Evolutionary conservation across 805 yeast genomes (phyloP), one percentile per base, ranked within the genome.

Genomic region (Yarrowia deformans): DNA sequence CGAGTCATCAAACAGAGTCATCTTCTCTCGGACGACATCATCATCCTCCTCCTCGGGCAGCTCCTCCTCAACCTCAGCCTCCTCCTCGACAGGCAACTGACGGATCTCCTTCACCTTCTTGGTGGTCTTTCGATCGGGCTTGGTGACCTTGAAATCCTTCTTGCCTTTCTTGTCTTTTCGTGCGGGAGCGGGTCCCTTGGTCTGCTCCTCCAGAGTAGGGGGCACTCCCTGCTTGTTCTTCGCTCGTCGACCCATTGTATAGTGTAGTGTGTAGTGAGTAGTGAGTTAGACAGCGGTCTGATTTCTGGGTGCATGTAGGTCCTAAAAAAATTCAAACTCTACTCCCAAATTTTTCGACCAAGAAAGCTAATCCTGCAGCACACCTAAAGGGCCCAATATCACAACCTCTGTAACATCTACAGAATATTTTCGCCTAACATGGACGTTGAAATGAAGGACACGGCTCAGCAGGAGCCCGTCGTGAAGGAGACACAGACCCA

Each of bases 201-300:
- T 78, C 35, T 77, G 77, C 18, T 75, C 97, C 55, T 94, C 98
- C 71, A 88, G 82, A 7, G 93, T 77, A 43, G 97, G 97, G 73
- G 98, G 98, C 70, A 85, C 90, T 56, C 92, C 95, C 81, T 94
- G 98, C 84, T 91, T 94, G 75, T 91, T 90, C 80, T 90, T 92
- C 70, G 91, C 91, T 83, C 91, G 89, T 86, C 97, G 90, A 79
- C 98, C 98, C 97, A 93, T 91, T 56, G 37, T 37, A 8, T 43
- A 10, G 49, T 48, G 52, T 46, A 29, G 69, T 63, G 32, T 52
- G 56, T 37, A 12, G 46, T 32, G 32, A 14, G 19, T 35, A 10
- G 58, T 34, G 55, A 12, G 37, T 18, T 29, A 37, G 58, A 35
- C 10, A 16, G 43, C 29, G 46, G 23, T 32, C 19, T 29, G 48